Percentiles rank a stretch among this genome's conserved stretches.
Conservation (phyloP, 2,329 filamentous ascomycete species). For the Cucurbitaria berberidis region DNA sequence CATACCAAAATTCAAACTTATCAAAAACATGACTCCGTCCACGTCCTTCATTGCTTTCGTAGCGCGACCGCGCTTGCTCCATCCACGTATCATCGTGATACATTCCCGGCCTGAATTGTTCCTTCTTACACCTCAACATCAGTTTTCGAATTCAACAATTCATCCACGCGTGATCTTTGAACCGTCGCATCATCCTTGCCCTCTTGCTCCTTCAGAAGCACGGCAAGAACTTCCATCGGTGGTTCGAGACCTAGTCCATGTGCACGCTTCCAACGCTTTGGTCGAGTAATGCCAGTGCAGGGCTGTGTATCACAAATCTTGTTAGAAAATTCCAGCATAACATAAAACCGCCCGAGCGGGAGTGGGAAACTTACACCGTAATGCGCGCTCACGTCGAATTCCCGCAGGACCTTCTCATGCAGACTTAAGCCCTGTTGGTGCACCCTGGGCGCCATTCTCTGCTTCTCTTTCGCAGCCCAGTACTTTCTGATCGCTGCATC, state of each 20-base stretch:
- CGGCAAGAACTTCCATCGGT: slow-evolving; percentile 86
- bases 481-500: slow-evolving; percentile 76
- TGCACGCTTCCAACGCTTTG: slow-evolving; percentile 88
- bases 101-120: neutral
- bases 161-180: slow-evolving; percentile 77
- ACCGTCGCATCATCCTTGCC: slow-evolving; percentile 56
- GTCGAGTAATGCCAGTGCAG: slow-evolving; percentile 80
- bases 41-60: neutral
- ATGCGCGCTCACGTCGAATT: slow-evolving; percentile 90
- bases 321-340: slow-evolving; percentile 15
- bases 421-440: slow-evolving; percentile 76
- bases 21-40: neutral
- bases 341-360: slow-evolving; percentile 30
- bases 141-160: slow-evolving; percentile 60
- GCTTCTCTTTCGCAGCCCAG: slow-evolving; percentile 74
- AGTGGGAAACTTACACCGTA: slow-evolving; percentile 74
- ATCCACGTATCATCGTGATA: neutral
- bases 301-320: slow-evolving; percentile 63
- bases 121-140: slow-evolving; percentile 41
- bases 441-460: slow-evolving; percentile 71
- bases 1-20: slow-evolving; percentile 2
- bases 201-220: slow-evolving; percentile 75
- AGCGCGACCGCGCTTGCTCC: neutral
- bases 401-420: slow-evolving; percentile 84
- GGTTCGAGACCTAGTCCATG: slow-evolving; percentile 82